Evolutionary conservation across 2,329 filamentous ascomycete species (phyloP), one percentile per base, ranked within the genome.

Genomic region (Tetracladium maxilliforme): DNA sequence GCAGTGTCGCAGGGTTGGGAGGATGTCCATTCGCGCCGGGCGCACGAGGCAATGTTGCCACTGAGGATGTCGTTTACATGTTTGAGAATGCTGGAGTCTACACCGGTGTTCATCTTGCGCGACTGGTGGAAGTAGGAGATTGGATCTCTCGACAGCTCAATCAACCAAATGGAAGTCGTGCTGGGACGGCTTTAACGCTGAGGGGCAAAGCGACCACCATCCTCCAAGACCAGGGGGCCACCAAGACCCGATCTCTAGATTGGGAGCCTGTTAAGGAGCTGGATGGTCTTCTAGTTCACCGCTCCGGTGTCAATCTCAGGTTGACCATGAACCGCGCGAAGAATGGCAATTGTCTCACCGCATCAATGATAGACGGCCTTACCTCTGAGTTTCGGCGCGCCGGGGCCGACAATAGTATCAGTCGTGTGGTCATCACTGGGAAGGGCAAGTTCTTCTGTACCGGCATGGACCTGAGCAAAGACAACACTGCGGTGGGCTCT

Each of bases 21-120:
- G 74, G 74, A 0, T 79, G 74, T 42, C 74, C 74, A 0, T 79
- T 67, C 38, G 70, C 67, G 16, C 71, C 70, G 0, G 74, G 74
- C 0, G 73, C 74, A 3, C 78, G 70, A 6, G 73, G 73, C 0
- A 80, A 79, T 40, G 67, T 76, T 3, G 38, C 48, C 2, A 50
- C 48, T 2, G 48, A 52, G 29, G 47, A 52, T 25, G 12, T 42
- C 10, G 44, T 51, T 4, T 52, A 52, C 32, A 47, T 45, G 27
- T 44, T 64, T 25, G 61, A 70, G 24, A 66, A 54, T 35, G 45
- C 72, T 6, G 71, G 70, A 0, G 55, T 65, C 31, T 49, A 58
- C 11, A 76, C 71, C 0, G 72, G 70, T 0, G 56, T 78, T 3
- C 54, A 70, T 40, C 36, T 71, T 6, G 51, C 58, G 8, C 56